These are phyloP conservation scores for Emiliania huxleyi DNA, from an alignment of 78 protist genomes.

Conservation along the genomic window DNA sequence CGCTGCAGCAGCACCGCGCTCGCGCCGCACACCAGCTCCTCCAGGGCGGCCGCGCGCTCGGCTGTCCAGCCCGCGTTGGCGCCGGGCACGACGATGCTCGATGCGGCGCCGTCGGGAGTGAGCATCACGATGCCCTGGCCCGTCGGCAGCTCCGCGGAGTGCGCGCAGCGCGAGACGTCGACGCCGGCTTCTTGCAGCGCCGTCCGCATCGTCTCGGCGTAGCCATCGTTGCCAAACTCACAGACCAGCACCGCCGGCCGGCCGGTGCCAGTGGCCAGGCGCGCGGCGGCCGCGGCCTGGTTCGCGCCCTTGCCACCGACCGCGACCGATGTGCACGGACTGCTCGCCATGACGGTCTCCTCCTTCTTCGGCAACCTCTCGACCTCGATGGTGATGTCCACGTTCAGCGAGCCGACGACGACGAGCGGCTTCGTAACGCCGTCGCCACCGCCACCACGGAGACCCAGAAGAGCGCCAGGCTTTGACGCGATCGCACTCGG, in stretches of 20 bases:
- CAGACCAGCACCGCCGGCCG: neutral
- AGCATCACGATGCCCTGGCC: constrained; percentile 37
- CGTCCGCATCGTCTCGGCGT: neutral
- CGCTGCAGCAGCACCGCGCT: constrained; percentile 13
- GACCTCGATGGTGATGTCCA: constrained; percentile 26
- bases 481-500: too few relatives aligned
- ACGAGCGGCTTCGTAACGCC: neutral
- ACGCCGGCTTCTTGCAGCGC: neutral
- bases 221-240: constrained; percentile 4
- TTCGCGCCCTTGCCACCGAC: constrained; percentile 38
- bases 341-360: neutral
- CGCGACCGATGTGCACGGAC: neutral
- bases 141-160: neutral
- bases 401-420: neutral
- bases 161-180: neutral
- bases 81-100: constrained; percentile 10
- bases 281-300: constrained; percentile 24
- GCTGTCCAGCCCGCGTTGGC: neutral
- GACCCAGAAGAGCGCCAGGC: too few relatives aligned
- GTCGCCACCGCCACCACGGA: neutral
- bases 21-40: neutral
- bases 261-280: neutral
- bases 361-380: neutral
- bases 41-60: neutral
- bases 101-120: constrained; percentile 6